Evolutionary conservation across 306 rosid species (phyloP), one percentile per base, ranked within the genome.

Genomic region (Delonix regia): DNA sequence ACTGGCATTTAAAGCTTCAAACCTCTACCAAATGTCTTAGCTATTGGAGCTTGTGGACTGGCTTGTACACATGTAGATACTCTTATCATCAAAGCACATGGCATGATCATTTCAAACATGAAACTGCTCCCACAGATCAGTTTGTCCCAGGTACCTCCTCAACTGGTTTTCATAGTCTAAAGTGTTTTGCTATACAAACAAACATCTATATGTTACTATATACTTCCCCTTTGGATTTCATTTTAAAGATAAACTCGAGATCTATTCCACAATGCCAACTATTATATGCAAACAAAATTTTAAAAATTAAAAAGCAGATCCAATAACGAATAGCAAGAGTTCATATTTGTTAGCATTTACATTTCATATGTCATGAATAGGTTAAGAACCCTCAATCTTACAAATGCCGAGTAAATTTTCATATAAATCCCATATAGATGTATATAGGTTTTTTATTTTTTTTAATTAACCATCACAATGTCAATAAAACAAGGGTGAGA

Each of bases 371-470:
- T 15, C 5, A 19, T 21, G 19, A 57, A 33, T 6, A 42, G 76
- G 62, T 45, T 14, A 10, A 57, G 47, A 74, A 6, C n/a, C 63
- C 45, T 71, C 78, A 28, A 2, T 63, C 27, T n/a, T 52, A 52
- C 15, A 51, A 64, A 44, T 52, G 39, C 21, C 47, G 18, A 6
- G 34, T 33, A 38, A 52, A 19, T 48, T 64, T 41, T 74, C 33
- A 55, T 41, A 63, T 72, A 24, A 36, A 72, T 53, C 71, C 69
- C 28, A 6, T n/a, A 16, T 15, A 52, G 66, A 77, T 51, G 64
- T 13, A 34, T 15, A 1, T 6, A 15, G 45, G 9, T 52, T 48
- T 65, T 28, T 45, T 22, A 3, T 66, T 9, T 52, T 48, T 65
- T 28, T 45, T 22, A 3, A 74, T 55, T 15, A 55, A 16, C 6